These are phyloP conservation scores for Hyphodiscus sp. DNA, from an alignment of 2,329 filamentous ascomycete genomes.

Conservation along the genomic window DNA sequence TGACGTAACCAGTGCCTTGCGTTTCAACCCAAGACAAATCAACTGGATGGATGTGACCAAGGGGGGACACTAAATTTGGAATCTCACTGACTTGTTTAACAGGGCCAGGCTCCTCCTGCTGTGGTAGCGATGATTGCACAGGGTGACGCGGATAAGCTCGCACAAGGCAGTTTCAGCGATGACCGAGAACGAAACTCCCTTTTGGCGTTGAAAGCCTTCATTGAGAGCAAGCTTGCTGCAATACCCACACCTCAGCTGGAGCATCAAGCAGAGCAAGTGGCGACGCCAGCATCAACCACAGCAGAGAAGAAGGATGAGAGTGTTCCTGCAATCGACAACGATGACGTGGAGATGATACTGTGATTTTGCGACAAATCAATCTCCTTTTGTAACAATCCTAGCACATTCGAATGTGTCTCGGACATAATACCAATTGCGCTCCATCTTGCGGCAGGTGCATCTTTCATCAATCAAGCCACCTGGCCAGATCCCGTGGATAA, in stretches of 20 bases:
- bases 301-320: background rate
- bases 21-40: slow-evolving; percentile 20
- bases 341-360: background rate
- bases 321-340: background rate
- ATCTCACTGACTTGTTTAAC: slow-evolving; percentile 17
- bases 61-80: slow-evolving; percentile 7
- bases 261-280: background rate
- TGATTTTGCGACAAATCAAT: background rate
- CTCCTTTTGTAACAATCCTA: background rate
- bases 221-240: slow-evolving; percentile 12
- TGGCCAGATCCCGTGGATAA: background rate
- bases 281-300: background rate
- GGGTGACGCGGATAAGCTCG: slow-evolving; percentile 18
- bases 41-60: background rate
- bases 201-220: slow-evolving; percentile 17
- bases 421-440: background rate
- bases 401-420: background rate
- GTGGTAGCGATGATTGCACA: slow-evolving; percentile 34
- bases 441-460: background rate
- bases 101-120: slow-evolving; percentile 37
- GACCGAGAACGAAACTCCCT: slow-evolving; percentile 13
- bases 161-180: slow-evolving; percentile 1
- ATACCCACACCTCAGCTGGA: background rate
- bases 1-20: slow-evolving; percentile 6
- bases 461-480: background rate